These are phyloP conservation scores for Penicillium brasilianum DNA, from an alignment of 2,329 filamentous ascomycete species.

Conservation along the genomic window DNA sequence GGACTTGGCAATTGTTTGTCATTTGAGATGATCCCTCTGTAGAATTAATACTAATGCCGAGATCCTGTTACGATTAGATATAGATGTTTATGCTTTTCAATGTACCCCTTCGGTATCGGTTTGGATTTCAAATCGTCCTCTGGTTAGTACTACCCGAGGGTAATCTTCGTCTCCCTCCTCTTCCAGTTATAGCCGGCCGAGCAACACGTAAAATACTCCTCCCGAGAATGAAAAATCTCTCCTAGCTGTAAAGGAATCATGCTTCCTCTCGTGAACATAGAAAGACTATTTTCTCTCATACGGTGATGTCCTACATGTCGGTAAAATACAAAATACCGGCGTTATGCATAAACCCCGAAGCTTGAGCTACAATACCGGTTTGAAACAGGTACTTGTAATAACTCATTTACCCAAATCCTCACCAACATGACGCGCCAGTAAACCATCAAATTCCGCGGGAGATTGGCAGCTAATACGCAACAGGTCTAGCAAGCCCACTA, in stretches of 20 bases:
- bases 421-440: background rate
- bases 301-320: background rate
- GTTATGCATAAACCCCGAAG: background rate
- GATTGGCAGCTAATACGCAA: conserved; percentile 23
- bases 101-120: too few species aligned
- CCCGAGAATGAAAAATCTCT: background rate
- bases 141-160: background rate
- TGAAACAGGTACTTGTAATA: background rate
- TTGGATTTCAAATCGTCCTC: background rate
- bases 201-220: background rate
- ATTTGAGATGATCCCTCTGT: background rate
- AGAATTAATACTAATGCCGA: too few species aligned
- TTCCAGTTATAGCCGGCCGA: background rate
- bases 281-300: background rate
- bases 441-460: background rate
- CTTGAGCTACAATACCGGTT: background rate
- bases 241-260: background rate
- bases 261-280: background rate
- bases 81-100: too few species aligned
- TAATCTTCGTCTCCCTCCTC: background rate
- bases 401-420: too few species aligned
- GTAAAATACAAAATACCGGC: background rate
- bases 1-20: background rate
- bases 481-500: conserved; percentile 3
- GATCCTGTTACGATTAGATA: too few species aligned